Base-by-base conservation (phyloP, 352 stramenopile genomes). In the Phytopythium chamaehyphon region DNA sequence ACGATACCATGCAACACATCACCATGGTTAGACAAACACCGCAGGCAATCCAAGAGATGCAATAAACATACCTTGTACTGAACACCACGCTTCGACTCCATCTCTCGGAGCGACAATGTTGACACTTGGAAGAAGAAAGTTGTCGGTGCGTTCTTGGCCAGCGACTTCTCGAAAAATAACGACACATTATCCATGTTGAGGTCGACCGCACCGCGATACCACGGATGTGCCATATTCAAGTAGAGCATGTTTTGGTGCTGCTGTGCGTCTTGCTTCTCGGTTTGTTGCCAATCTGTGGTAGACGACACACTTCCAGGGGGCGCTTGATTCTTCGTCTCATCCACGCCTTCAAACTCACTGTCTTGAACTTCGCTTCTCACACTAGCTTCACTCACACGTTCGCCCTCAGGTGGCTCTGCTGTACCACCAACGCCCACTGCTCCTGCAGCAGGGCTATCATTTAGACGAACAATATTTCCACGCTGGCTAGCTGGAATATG, bases 101-200 rank as follows among this genome's bases (percentile, higher is more conserved):
- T 86, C 26, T 91, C 76, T 14, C 85, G 73, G 16, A 93, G 59
- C 15, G 75, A 76, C 0, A 90, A 54, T 21, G 76, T 91, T 15
- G 83, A 91, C 0, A 90, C 81, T 57, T 93, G 83, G 42, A 93
- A 93, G 47, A 91, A 91, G 53, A 76, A 91, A n/a, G 70, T 73
- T 18, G 83, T 91, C 24, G 83, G 83, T 2, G 83, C 80, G 44
- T 87, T 90, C 24, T 77, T 72, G 3, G 81, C 83, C 6, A 90
- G 55, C 7, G 76, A 84, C 47, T 91, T 93, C 55, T 91, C 83
- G 36, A 93, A 91, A 9, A 93, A 52, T 18, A 93, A 61, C 24
- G 78, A 93, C 14, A 88, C 78, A 38, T 75, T 89, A 44, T 86
- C 64, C 45, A 77, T 62, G 35, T 90, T 90, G 12, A 91, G 55